phyloP scores from a whole-genome alignment of 106 monocot genomes.

The Acorus gramineus region DNA sequence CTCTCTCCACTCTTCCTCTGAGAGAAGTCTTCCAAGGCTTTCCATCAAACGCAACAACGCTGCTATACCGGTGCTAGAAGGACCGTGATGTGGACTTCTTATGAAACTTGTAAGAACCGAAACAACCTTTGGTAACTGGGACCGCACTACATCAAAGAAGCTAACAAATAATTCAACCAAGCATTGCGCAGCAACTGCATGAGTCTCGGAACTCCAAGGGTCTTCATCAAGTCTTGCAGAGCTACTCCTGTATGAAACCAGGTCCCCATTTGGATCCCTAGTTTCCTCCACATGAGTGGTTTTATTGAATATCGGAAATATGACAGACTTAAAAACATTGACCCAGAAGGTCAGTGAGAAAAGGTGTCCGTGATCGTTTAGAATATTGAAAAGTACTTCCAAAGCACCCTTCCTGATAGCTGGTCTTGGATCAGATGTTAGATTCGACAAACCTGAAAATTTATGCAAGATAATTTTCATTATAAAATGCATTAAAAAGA shows the following conservation, averaged over 20 bases:
- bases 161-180: constrained; percentile 58
- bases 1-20: constrained; percentile 64
- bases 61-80: constrained; percentile 44
- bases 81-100: constrained; percentile 60
- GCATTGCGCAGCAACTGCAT: constrained; percentile 47
- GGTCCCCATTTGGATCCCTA: constrained; percentile 5
- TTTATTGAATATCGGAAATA: constrained; percentile 70
- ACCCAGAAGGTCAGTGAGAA: constrained; percentile 70
- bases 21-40: constrained; percentile 36
- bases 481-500: too few relatives aligned
- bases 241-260: constrained; percentile 6
- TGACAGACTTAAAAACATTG: constrained; percentile 63
- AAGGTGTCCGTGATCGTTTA: constrained; percentile 91
- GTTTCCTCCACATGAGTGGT: background rate
- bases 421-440: constrained; percentile 80
- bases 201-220: constrained; percentile 38
- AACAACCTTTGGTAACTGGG: constrained; percentile 40
- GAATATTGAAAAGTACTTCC: constrained; percentile 89
- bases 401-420: constrained; percentile 80
- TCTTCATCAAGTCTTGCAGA: constrained; percentile 38
- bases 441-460: constrained; percentile 78
- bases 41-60: constrained; percentile 44
- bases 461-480: constrained; percentile 1
- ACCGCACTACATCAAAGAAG: constrained; percentile 51
- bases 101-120: constrained; percentile 47